Evolutionary conservation across 768 basidiomycete genomes (phyloP).

Genomic region (Agrocybe praecox): DNA sequence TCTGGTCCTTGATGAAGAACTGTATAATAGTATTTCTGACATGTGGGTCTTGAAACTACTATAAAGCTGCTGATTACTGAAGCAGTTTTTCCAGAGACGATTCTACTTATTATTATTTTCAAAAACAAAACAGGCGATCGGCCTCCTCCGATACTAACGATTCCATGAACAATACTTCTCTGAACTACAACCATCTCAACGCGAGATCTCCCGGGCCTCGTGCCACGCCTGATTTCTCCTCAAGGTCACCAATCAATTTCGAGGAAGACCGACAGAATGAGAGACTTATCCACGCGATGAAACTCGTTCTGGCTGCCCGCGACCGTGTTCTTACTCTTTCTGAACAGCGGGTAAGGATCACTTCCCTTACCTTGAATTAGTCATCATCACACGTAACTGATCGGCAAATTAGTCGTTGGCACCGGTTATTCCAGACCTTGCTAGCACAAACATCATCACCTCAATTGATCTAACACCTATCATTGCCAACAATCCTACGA

Average conservation of each 20-base stretch:
- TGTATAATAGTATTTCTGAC: slow-evolving; percentile 52
- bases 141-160: slow-evolving; percentile 43
- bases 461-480: slow-evolving; percentile 69
- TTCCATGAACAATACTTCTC: slow-evolving; percentile 14
- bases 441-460: slow-evolving; percentile 55
- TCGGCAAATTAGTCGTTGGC: slow-evolving; percentile 45
- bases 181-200: slow-evolving; percentile 12
- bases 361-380: slow-evolving; percentile 1
- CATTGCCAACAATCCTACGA: slow-evolving; percentile 65
- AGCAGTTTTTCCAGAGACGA: slow-evolving; percentile 38
- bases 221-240: slow-evolving; percentile 17
- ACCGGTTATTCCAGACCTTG: slow-evolving; percentile 51
- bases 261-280: slow-evolving; percentile 63
- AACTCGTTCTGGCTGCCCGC: slow-evolving; percentile 67
- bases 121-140: slow-evolving; percentile 40
- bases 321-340: slow-evolving; percentile 73
- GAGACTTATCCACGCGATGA: slow-evolving; percentile 62
- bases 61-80: slow-evolving; percentile 4
- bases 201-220: slow-evolving; percentile 18
- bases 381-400: not conserved
- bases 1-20: slow-evolving; percentile 67
- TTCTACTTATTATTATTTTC: slow-evolving; percentile 45
- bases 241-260: slow-evolving; percentile 34
- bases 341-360: slow-evolving; percentile 66
- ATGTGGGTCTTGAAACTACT: slow-evolving; percentile 40